A percentile compares a stretch with the other conserved stretches of the same genome.
These are phyloP conservation scores for Claviceps capensis DNA, from an alignment of 2,329 filamentous ascomycete species.

Conservation along the genomic window DNA sequence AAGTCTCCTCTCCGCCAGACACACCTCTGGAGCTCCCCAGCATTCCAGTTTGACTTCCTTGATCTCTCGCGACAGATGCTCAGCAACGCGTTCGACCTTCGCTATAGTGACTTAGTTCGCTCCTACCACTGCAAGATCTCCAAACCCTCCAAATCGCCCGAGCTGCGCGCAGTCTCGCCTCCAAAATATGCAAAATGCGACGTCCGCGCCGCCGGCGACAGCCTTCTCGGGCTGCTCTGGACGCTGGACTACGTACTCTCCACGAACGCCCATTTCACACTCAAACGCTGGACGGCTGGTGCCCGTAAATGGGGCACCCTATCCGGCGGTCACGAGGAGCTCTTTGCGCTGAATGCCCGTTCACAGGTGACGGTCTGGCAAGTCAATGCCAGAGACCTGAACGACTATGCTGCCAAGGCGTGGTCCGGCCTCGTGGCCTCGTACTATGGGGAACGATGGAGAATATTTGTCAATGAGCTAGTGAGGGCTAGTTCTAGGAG, in stretches of 20 bases:
- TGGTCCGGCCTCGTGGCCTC: conserved; percentile 32
- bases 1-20: conserved; percentile 18
- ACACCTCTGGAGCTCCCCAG: conserved; percentile 24
- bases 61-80: conserved; percentile 35
- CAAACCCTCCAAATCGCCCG: conserved; percentile 1
- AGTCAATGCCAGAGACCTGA: conserved; percentile 17
- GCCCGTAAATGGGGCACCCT: conserved; percentile 18
- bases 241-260: conserved; percentile 27
- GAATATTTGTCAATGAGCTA: conserved; percentile 29
- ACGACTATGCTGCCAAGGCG: conserved; percentile 34
- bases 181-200: not conserved
- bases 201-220: conserved; percentile 10
- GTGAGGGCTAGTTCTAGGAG: conserved; percentile 1
- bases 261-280: conserved; percentile 27
- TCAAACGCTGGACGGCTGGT: conserved; percentile 26
- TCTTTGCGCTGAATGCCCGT: conserved; percentile 30
- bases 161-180: conserved; percentile 9
- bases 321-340: conserved; percentile 12
- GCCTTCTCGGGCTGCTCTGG: conserved; percentile 20
- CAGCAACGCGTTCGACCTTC: conserved; percentile 28
- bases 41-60: conserved; percentile 32
- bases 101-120: conserved; percentile 23
- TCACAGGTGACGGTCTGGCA: conserved; percentile 39
- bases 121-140: conserved; percentile 14
- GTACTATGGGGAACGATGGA: conserved; percentile 34